Evolutionary conservation across 192 early-diverging fungal genomes (phyloP), one percentile per base, ranked within the genome.

Genomic region (Podila epicladia): DNA sequence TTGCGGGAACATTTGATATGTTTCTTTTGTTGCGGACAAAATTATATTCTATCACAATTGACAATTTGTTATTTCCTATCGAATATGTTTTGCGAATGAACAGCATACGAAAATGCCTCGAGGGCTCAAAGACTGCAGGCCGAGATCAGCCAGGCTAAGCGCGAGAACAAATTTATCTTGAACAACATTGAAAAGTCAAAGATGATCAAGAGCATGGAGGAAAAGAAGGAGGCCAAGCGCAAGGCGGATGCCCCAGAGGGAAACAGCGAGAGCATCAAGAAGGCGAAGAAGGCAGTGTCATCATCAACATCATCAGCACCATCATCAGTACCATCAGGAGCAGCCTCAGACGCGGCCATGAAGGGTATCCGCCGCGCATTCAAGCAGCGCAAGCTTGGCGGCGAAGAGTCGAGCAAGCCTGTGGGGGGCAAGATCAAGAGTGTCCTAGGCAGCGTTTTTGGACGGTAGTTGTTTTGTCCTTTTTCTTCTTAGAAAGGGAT

Each of bases 131-230:
- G 91, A 74, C 77, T 99, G 57, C 85, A 91, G 73, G 90, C 89
- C 8, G 97, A 98, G 82, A 93, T 96, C 74, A 86, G 82, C 32
- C 94, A 95, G 84, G 93, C 94, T 15, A 91, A 92, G 73, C 85
- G 94, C 48, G 97, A 99, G 72, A 93, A 93, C 62, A 95, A 96
- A 80, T 89, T 86, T 5, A 97, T 96, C 83, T 49, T 96, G 62
- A 90, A 86, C 73, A 99, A 95, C 76, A 97, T 99, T 32, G 93
- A 93, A 45, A 90, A 89, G 66, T 89, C 94, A 29, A 96, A 96
- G 87, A 98, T 95, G 92, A 87, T 96, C 60, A 84, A 89, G 60
- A 90, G 87, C 41, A 95, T 97, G 62, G 89, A 94, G 83, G 86
- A 86, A 9, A 93, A 89, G 74, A 90, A 93, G 80, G 75, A 78